phyloP scores from a whole-genome alignment of 1,139 yeast species.

The Suhomyces choctaworum region DNA sequence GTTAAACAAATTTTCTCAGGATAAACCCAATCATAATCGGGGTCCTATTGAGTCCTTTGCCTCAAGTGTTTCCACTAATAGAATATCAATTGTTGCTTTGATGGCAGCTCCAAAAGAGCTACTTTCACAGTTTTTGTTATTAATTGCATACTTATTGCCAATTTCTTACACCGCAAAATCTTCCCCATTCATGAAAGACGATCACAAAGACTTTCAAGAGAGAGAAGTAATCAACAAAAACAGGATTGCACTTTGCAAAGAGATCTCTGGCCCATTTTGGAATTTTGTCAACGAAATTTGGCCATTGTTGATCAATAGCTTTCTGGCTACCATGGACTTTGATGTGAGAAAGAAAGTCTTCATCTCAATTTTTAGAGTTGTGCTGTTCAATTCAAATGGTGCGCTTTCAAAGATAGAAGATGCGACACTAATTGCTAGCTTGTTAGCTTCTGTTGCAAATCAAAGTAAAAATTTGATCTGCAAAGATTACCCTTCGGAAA shows the following conservation, averaged over 20 bases:
- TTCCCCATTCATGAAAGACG: constrained; percentile 34
- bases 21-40: constrained; percentile 2
- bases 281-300: constrained; percentile 53
- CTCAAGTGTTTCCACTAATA: background rate
- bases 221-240: constrained; percentile 27
- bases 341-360: constrained; percentile 63
- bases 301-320: constrained; percentile 65
- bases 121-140: constrained; percentile 53
- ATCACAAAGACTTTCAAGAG: constrained; percentile 27
- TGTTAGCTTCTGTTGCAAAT: constrained; percentile 71
- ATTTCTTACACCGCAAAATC: constrained; percentile 30
- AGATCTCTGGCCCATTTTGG: constrained; percentile 30
- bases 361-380: constrained; percentile 56
- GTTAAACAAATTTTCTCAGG: constrained; percentile 39
- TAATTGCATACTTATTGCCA: constrained; percentile 63
- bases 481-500: constrained; percentile 15
- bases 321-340: constrained; percentile 73
- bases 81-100: constrained; percentile 58
- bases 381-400: constrained; percentile 28
- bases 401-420: constrained; percentile 24
- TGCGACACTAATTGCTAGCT: constrained; percentile 39
- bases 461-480: constrained; percentile 45
- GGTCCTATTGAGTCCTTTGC: constrained; percentile 17
- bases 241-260: constrained; percentile 28
- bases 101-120: constrained; percentile 76